Base-by-base conservation (phyloP, 352 stramenopile genomes). In the Globisporangium perplexum region DNA sequence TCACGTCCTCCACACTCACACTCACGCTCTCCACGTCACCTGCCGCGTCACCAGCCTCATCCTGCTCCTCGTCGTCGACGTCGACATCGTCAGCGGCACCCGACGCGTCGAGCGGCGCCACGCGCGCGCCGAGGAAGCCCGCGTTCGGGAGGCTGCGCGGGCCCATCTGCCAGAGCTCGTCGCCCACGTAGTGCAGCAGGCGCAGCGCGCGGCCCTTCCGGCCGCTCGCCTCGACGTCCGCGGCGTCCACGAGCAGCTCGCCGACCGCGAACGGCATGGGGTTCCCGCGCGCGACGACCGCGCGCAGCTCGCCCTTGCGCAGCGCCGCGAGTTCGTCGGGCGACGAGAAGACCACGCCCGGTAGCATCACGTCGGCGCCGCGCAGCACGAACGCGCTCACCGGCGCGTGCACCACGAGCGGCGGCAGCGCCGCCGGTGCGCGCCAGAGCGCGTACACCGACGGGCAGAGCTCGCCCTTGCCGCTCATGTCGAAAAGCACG, bases 361-460 rank as follows among this genome's bases (percentile, higher is more conserved):
- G 84, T 36, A 92, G 65, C 84, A 95, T 95, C 47, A 92, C 79
- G 47, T 93, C 84, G 0, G 84, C 84, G 8, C 84, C 84, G 33
- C 82, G 74, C 24, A 95, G 59, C 36, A 93, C 72, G 30, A 87
- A 95, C 46, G 88, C 66, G 47, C 84, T 95, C 63, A 90, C 84
- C 4, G 81, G 80, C 12, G 80, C 79, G 51, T 95, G 80, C 35
- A 95, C 81, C 30, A 70, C 53, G 41, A 95, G 53, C 26, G 60
- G 50, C 8, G 80, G 82, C 36, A 94, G 59, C 23, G 91, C 47
- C 23, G 65, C 49, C 0, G 77, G 59, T 4, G 60, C 55, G 1
- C 60, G 55, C 84, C 84, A 95, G 11, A 95, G 53, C 12, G 81
- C 71, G 38, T 93, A 95, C 18, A 93, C 73, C 44, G 61, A 47